phyloP scores from a whole-genome alignment of 2,329 filamentous ascomycete species.

The Alternaria incomplexa region DNA sequence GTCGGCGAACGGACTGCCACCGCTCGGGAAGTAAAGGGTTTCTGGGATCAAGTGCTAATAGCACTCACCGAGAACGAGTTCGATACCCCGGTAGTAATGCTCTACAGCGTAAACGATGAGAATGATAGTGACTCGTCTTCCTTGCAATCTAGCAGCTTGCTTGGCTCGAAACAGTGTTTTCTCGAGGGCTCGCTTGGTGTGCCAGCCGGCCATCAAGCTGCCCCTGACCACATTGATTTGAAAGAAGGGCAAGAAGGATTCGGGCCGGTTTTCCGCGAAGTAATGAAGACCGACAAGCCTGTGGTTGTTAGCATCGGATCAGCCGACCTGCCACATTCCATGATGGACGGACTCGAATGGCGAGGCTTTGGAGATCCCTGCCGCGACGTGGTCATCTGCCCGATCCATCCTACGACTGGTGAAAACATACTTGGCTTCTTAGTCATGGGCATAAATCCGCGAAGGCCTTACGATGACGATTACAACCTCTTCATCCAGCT shows the following conservation, averaged over 20 bases:
- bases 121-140: constrained; percentile 74
- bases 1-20: constrained; percentile 76
- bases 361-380: constrained; percentile 75
- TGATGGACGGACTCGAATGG: constrained; percentile 72
- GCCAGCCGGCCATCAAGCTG: constrained; percentile 66
- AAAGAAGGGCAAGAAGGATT: constrained; percentile 74
- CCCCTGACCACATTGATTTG: constrained; percentile 69
- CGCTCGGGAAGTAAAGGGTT: constrained; percentile 73
- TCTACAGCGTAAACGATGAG: constrained; percentile 78
- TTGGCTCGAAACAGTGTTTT: constrained; percentile 67
- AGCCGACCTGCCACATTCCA: constrained; percentile 67
- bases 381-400: constrained; percentile 74
- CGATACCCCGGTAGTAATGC: constrained; percentile 76
- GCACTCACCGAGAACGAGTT: constrained; percentile 76
- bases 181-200: constrained; percentile 77
- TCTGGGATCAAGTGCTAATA: constrained; percentile 73
- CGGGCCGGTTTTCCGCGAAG: constrained; percentile 75
- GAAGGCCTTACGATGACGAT: constrained; percentile 79
- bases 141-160: constrained; percentile 69
- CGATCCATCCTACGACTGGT: constrained; percentile 77
- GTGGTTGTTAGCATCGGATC: constrained; percentile 71
- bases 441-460: constrained; percentile 78
- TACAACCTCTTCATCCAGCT: constrained; percentile 80
- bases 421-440: constrained; percentile 79
- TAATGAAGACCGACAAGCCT: constrained; percentile 71